Evolutionary conservation across 2,329 filamentous ascomycete species (phyloP).

Genomic region (Ceratocystis alfenasii): DNA sequence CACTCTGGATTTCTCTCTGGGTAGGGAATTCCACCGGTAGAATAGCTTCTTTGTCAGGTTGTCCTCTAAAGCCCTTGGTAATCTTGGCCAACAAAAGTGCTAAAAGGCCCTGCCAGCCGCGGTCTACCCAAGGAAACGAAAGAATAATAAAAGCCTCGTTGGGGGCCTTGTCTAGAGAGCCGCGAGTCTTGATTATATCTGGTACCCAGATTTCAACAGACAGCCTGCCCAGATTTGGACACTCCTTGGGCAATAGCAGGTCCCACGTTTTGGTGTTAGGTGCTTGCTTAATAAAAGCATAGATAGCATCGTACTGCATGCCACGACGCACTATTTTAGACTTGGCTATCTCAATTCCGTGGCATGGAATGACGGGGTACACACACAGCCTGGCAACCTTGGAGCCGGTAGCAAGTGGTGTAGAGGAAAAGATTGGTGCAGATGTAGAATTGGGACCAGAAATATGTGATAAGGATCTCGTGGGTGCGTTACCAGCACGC

Average conservation of each 20-base stretch:
- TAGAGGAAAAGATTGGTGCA: background rate
- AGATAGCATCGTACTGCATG: constrained; percentile 69
- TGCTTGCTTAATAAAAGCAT: constrained; percentile 62
- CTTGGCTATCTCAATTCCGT: constrained; percentile 57
- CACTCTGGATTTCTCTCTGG: constrained; percentile 42
- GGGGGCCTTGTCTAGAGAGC: constrained; percentile 32
- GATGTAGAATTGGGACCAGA: background rate
- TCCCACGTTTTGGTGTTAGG: constrained; percentile 28
- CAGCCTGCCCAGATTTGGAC: constrained; percentile 49
- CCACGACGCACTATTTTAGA: constrained; percentile 56
- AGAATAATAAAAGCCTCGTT: constrained; percentile 49
- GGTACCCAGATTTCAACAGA: constrained; percentile 57
- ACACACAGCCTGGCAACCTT: constrained; percentile 50
- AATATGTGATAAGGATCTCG: background rate
- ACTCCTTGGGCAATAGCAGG: constrained; percentile 13
- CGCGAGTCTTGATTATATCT: constrained; percentile 44
- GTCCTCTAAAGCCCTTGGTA: constrained; percentile 36
- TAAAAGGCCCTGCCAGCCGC: constrained; percentile 32
- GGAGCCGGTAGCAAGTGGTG: constrained; percentile 32
- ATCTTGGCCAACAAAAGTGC: constrained; percentile 43
- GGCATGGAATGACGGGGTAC: constrained; percentile 76
- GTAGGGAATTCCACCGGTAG: constrained; percentile 54
- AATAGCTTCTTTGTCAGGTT: constrained; percentile 51
- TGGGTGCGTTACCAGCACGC: constrained; percentile 17
- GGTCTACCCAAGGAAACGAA: constrained; percentile 50